A percentile compares a stretch with the other conserved stretches of the same genome.
Evolutionary conservation across 2,329 filamentous ascomycete species (phyloP).

Genomic region (Hymenoscyphus fraxineus): DNA sequence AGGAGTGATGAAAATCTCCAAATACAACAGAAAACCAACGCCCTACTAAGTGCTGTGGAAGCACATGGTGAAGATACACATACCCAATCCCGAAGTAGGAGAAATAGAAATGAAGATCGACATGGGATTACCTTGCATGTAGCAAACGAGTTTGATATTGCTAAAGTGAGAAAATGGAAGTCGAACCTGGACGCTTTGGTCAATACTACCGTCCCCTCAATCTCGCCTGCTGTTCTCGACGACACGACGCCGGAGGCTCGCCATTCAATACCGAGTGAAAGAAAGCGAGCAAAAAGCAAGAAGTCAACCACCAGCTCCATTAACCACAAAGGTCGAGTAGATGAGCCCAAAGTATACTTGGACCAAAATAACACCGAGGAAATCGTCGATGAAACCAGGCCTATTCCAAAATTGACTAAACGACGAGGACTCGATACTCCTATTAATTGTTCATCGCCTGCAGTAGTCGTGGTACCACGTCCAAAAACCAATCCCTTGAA

Average conservation of each 20-base stretch:
- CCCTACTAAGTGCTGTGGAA: not conserved
- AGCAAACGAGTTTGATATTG: not conserved
- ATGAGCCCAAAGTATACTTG: not conserved
- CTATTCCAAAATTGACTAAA: not conserved
- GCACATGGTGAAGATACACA: not conserved
- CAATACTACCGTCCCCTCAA: not conserved
- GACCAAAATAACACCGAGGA: not conserved
- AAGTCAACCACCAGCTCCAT: not conserved
- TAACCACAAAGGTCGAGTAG: not conserved
- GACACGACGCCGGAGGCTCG: not conserved
- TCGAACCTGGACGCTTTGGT: not conserved
- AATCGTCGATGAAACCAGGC: not conserved
- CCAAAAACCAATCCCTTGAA: not conserved
- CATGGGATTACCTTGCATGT: not conserved
- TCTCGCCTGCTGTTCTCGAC: not conserved
- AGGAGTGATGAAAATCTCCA: constrained; percentile 13
- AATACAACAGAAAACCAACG: constrained; percentile 11
- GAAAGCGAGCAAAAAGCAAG: not conserved
- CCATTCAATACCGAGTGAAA: not conserved
- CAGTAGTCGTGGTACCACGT: not conserved
- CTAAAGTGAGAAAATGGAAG: not conserved
- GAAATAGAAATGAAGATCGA: not conserved
- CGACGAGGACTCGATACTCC: no score
- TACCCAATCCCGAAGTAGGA: not conserved
- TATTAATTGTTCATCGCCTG: not conserved